Base-by-base conservation (phyloP, 1,284 basidiomycete species). In the Tausonia pullulans region DNA sequence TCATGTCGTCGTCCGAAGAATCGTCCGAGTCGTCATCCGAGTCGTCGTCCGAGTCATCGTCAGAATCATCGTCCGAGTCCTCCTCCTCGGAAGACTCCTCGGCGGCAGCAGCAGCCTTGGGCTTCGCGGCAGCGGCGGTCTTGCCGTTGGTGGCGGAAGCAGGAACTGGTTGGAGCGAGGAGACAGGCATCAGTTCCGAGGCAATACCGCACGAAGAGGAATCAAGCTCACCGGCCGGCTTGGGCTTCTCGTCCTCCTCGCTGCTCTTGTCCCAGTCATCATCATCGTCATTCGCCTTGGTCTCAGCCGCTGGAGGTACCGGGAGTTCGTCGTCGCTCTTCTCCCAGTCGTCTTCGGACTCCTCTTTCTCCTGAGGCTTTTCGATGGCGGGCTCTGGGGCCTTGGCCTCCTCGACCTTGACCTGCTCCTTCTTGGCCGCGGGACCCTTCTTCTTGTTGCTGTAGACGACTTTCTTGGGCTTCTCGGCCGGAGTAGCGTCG, bases 251-350 rank as follows among this genome's bases (percentile, higher is more conserved):
- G n/a, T 82, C 83, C 16, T 81, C 84, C 60, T 78, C 78, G 64
- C 83, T 88, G 50, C 85, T 85, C 41, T 84, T 87, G 67, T 96
- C 93, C 93, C 92, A 96, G 69, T 90, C 76, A 2, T 58, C 69
- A 46, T 73, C 75, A 13, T 69, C 70, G 64, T 75, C 73, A 16
- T 72, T 72, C 13, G 73, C 73, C 68, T 73, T 72, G 44, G 73
- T 57, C 66, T 72, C 72, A 60, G 71, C 72, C n/a, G 75, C 70
- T 4, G 69, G 71, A 8, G 71, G 67, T 1, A 68, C 67, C 8
- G 71, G 7, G n/a, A n/a, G 69, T n/a, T 71, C 70, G 16, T 69
- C 69, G n/a, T 72, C 73, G 1, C 70, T 69, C 68, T 74, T 73
- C 55, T 77, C 77, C 73, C 74, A 77, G 58, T 74, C 72, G 65